A percentile compares a stretch with the other conserved stretches of the same genome.
Conservation (phyloP, 2,329 filamentous ascomycete species). For the Fusarium zealandicum region DNA sequence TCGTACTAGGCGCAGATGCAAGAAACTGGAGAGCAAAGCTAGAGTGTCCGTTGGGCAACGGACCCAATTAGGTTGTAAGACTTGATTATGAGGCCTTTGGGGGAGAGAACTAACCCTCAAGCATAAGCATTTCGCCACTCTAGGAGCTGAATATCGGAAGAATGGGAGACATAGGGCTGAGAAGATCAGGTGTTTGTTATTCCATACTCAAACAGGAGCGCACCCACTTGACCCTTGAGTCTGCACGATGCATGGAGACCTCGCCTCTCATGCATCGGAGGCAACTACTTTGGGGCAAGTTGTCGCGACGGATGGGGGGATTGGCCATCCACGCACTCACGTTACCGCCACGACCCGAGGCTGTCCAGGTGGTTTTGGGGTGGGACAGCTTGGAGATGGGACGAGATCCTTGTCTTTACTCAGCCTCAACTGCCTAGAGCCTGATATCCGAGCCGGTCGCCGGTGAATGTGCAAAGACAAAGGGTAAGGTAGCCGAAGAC, state of each 20-base stretch:
- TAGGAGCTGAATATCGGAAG: constrained; percentile 9
- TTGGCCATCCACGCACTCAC: constrained; percentile 18
- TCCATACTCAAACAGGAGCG: constrained; percentile 12
- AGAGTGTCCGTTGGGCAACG: constrained; percentile 7
- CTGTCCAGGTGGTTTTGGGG: constrained; percentile 14
- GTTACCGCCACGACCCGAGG: constrained; percentile 12
- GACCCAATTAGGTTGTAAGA: constrained; percentile 21
- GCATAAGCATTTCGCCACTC: constrained; percentile 23
- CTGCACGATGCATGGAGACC: constrained; percentile 10
- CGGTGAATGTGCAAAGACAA: background rate
- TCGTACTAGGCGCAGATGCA: constrained; percentile 5
- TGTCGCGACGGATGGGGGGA: constrained; percentile 18
- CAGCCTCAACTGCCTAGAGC: constrained; percentile 24
- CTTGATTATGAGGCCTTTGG: constrained; percentile 9
- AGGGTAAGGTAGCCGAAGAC: background rate
- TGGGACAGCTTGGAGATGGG: constrained; percentile 9
- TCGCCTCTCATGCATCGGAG: constrained; percentile 6
- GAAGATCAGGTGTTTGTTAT: constrained; percentile 35
- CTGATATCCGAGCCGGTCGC: constrained; percentile 9
- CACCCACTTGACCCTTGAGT: constrained; percentile 1
- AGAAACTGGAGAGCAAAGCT: constrained; percentile 1
- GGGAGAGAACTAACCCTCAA: constrained; percentile 7
- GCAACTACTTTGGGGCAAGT: constrained; percentile 24
- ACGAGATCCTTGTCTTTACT: constrained; percentile 15
- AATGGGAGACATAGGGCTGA: constrained; percentile 35